Evolutionary conservation across 139 green algal species (phyloP).

Genomic region (Chlamydomonas sp.): DNA sequence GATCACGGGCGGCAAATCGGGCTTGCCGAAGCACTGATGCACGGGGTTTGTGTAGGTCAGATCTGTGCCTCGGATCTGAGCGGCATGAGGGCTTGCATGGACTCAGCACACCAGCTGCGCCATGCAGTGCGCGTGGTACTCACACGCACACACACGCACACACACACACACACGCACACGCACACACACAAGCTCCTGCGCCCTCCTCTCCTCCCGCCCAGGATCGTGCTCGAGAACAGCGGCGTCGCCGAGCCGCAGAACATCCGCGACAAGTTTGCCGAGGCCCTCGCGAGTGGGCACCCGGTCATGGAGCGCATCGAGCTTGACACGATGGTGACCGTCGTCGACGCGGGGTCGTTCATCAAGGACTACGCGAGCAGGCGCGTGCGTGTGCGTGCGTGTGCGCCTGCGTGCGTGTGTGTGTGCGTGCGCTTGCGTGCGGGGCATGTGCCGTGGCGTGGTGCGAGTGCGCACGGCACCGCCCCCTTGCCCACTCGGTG

Average conservation of each 20-base stretch:
- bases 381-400: background rate
- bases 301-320: slow-evolving; percentile 62
- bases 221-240: slow-evolving; percentile 87
- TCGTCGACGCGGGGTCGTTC: slow-evolving; percentile 31
- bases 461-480: no score
- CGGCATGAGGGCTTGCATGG: no score
- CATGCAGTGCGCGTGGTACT: no score
- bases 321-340: slow-evolving; percentile 81
- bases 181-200: no score
- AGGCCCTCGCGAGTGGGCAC: slow-evolving; percentile 52
- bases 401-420: background rate
- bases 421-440: background rate
- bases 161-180: no score
- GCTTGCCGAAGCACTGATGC: no score
- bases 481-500: no score
- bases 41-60: no score
- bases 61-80: no score
- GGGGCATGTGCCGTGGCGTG: background rate
- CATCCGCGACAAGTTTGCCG: slow-evolving; percentile 83
- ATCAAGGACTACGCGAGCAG: slow-evolving; percentile 39
- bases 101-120: no score
- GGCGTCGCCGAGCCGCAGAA: slow-evolving; percentile 88
- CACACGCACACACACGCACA: no score
- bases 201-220: slow-evolving; percentile 11
- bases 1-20: no score